A percentile compares a stretch with the other conserved stretches of the same genome.
phyloP scores from a whole-genome alignment of 306 rosid genomes.

The Vicia villosa region DNA sequence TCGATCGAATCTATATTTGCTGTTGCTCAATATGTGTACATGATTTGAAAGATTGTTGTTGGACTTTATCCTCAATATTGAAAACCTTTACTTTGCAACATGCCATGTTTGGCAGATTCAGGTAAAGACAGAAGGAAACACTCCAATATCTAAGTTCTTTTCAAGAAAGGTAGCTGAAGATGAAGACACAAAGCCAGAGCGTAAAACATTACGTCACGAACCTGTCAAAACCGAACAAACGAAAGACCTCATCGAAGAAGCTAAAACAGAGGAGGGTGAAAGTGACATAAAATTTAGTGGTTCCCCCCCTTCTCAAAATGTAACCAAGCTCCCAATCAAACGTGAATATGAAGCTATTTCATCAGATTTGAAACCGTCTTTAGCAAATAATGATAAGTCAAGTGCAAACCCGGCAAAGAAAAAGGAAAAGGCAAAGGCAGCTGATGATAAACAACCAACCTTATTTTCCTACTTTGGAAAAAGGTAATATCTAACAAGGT shows the following conservation, averaged over 20 bases:
- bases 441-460: conserved; percentile 62
- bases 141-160: conserved; percentile 68
- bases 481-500: conserved; percentile 32
- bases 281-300: conserved; percentile 37
- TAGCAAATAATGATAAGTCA: conserved; percentile 33
- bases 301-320: conserved; percentile 34
- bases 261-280: conserved; percentile 42
- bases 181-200: conserved; percentile 48
- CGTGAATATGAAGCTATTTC: conserved; percentile 54
- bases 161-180: conserved; percentile 47
- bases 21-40: conserved; percentile 11
- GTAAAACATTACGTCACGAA: conserved; percentile 27
- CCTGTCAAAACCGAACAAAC: conserved; percentile 41
- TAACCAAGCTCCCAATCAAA: conserved; percentile 47
- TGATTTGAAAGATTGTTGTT: not conserved
- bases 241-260: conserved; percentile 39
- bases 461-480: conserved; percentile 73
- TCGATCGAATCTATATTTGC: not conserved
- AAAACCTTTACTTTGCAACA: conserved; percentile 13
- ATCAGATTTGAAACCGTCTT: conserved; percentile 45
- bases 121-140: conserved; percentile 55
- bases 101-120: conserved; percentile 59
- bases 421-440: conserved; percentile 53
- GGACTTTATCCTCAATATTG: not conserved
- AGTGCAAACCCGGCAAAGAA: conserved; percentile 55